These are phyloP conservation scores for Ceratobasidium sp. DNA, from an alignment of 1,284 basidiomycete genomes.

Conservation along the genomic window DNA sequence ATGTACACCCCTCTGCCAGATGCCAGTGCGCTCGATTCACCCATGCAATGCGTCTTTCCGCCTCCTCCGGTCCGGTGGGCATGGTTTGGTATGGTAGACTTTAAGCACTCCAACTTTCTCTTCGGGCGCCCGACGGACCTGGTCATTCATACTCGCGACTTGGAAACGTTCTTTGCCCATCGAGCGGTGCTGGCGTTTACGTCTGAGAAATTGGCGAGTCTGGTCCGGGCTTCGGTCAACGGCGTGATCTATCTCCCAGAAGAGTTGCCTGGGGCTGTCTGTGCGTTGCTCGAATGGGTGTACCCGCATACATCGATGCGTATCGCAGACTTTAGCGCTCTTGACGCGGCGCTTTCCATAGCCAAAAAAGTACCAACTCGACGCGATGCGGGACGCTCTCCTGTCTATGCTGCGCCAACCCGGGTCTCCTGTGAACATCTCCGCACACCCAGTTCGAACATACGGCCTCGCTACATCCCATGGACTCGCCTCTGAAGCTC, in stretches of 20 bases:
- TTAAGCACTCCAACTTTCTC: too few species aligned
- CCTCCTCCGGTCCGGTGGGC: background rate
- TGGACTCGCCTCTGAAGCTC: background rate
- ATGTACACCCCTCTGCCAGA: too few species aligned
- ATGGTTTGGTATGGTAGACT: too few species aligned
- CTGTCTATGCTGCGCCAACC: background rate
- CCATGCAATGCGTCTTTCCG: too few species aligned
- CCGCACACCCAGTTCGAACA: background rate
- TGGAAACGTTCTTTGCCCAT: too few species aligned
- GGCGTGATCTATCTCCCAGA: too few species aligned
- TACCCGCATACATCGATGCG: conserved; percentile 13
- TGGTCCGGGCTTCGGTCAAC: too few species aligned
- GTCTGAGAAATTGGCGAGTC: too few species aligned
- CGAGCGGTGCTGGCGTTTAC: too few species aligned
- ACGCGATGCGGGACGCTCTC: background rate
- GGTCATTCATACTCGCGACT: too few species aligned
- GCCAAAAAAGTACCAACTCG: background rate
- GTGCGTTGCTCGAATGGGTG: background rate
- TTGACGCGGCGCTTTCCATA: background rate
- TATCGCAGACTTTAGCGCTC: background rate
- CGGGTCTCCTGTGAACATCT: background rate
- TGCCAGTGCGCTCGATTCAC: too few species aligned
- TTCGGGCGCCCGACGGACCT: too few species aligned
- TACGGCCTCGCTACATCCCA: background rate
- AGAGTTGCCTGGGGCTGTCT: background rate